Conservation (phyloP, 2,329 filamentous ascomycete species). For the Ceratocystis papillata region DNA sequence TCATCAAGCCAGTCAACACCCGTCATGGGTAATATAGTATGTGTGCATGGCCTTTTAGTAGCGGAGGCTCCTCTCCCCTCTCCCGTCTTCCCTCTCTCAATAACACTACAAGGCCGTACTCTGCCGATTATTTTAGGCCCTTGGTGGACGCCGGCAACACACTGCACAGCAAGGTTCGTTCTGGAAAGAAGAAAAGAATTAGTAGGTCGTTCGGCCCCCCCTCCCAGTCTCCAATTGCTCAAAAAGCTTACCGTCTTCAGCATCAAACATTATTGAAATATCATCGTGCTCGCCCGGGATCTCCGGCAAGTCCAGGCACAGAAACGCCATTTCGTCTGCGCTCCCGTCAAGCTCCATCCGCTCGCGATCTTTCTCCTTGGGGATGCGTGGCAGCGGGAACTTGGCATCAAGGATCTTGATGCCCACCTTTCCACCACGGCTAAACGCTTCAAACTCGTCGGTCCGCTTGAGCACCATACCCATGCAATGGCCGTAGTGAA, state of each 20-base stretch:
- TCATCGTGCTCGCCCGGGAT: constrained; percentile 90
- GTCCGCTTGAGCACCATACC: constrained; percentile 77
- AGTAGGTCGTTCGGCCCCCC: constrained; percentile 21
- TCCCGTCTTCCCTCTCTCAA: not conserved
- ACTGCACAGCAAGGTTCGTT: constrained; percentile 43
- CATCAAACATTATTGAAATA: constrained; percentile 75
- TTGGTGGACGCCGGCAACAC: constrained; percentile 49
- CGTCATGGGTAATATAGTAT: not conserved
- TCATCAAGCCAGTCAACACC: not conserved
- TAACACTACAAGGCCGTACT: not conserved
- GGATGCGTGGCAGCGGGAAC: constrained; percentile 64
- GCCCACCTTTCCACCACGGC: constrained; percentile 54
- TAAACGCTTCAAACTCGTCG: constrained; percentile 65
- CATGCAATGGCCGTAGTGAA: constrained; percentile 78
- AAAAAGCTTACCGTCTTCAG: constrained; percentile 53
- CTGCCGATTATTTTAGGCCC: constrained; percentile 32
- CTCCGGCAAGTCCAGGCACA: constrained; percentile 78
- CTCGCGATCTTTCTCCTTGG: constrained; percentile 41
- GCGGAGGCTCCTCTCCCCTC: not conserved
- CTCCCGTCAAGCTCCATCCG: constrained; percentile 26
- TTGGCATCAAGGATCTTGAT: constrained; percentile 81
- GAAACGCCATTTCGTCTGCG: constrained; percentile 55
- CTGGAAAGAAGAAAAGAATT: constrained; percentile 31
- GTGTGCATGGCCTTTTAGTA: no score
- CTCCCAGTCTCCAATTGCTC: not conserved